These are phyloP conservation scores for Styphnolobium japonicum DNA, from an alignment of 306 rosid genomes.

Conservation along the genomic window DNA sequence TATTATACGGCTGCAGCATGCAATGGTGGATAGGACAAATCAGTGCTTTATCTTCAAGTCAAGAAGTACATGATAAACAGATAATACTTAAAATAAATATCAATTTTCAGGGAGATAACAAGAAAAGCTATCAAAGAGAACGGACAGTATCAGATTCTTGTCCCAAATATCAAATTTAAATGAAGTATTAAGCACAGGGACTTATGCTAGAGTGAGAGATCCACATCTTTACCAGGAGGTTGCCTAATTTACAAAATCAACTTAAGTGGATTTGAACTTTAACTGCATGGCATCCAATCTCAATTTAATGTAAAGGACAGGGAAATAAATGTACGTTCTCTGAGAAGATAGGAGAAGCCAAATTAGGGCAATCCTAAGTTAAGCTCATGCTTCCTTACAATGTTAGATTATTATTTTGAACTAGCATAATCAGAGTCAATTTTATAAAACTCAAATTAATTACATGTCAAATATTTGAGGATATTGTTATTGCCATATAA, in stretches of 20 bases:
- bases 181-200: neutral
- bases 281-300: neutral
- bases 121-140: no score
- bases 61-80: no score
- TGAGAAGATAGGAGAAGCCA: neutral
- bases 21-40: no score
- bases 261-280: neutral
- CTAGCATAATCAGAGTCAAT: no score
- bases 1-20: no score
- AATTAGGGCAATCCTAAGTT: neutral
- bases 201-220: neutral
- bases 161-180: neutral
- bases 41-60: no score
- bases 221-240: neutral
- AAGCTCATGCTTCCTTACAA: neutral
- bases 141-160: neutral
- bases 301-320: neutral
- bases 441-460: no score
- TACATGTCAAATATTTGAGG: no score
- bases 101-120: no score
- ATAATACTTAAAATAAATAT: no score
- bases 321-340: neutral
- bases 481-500: no score
- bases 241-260: neutral
- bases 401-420: no score